Evolutionary conservation across 805 yeast species (phyloP).

Genomic region (Wickerhamomyces bovis): DNA sequence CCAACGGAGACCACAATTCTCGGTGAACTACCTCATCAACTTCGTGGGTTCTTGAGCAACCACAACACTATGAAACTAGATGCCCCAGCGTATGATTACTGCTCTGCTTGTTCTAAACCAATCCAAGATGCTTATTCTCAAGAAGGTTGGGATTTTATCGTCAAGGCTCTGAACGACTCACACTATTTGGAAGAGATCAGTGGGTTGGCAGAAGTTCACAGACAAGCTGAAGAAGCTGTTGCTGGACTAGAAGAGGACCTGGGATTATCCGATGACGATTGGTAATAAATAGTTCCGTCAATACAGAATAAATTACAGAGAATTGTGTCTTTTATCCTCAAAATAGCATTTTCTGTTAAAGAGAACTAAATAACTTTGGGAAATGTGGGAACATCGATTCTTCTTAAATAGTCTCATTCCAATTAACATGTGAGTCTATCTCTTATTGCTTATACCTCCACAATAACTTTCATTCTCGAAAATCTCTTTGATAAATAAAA

Average conservation of each 20-base stretch:
- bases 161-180: conserved; percentile 58
- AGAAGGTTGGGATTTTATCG: conserved; percentile 79
- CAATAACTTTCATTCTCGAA: too few species aligned
- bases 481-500: too few species aligned
- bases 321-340: too few species aligned
- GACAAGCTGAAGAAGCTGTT: conserved; percentile 49
- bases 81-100: conserved; percentile 68
- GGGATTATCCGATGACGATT: conserved; percentile 20
- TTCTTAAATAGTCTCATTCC: too few species aligned
- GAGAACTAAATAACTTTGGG: too few species aligned
- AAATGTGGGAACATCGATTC: too few species aligned
- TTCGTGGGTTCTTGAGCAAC: conserved; percentile 75
- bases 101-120: conserved; percentile 78
- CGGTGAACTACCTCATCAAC: conserved; percentile 83
- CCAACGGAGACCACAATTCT: conserved; percentile 33
- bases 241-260: conserved; percentile 20
- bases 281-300: conserved; percentile 1
- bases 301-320: too few species aligned
- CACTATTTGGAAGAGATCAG: conserved; percentile 68
- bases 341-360: too few species aligned
- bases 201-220: conserved; percentile 72
- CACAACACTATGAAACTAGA: conserved; percentile 58
- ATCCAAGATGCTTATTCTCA: conserved; percentile 47
- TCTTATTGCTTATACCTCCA: too few species aligned
- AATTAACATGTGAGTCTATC: too few species aligned